These are phyloP conservation scores for Allomyces macrogynus DNA, from an alignment of 192 early-diverging fungal species.

Conservation along the genomic window DNA sequence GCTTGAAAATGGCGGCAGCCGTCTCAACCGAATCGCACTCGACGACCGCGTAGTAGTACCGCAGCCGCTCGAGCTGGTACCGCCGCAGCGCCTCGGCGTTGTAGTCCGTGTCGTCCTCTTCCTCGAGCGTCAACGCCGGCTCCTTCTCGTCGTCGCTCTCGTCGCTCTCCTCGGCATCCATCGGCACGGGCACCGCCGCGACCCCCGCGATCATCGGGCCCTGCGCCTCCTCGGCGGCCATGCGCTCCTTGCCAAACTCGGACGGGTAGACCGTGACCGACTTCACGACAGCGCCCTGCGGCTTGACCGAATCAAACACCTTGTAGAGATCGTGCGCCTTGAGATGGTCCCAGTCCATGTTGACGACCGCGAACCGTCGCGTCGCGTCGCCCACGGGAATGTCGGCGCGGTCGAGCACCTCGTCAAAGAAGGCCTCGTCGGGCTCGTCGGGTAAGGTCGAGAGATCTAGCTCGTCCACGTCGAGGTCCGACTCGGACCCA, in stretches of 20 bases:
- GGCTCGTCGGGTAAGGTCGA: constrained; percentile 13
- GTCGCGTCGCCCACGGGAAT: constrained; percentile 40
- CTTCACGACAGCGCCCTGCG: constrained; percentile 40
- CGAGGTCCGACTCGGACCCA: constrained; percentile 15
- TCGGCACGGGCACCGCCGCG: constrained; percentile 19
- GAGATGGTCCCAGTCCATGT: constrained; percentile 91
- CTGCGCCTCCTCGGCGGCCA: constrained; percentile 43
- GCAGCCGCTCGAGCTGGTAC: constrained; percentile 78
- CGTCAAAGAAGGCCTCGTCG: constrained; percentile 7
- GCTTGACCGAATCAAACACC: constrained; percentile 67
- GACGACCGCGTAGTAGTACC: constrained; percentile 85
- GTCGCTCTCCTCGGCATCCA: constrained; percentile 5
- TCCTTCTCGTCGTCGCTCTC: constrained; percentile 11
- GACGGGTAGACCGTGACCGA: constrained; percentile 72
- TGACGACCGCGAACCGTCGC: constrained; percentile 61
- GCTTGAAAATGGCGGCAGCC: constrained; percentile 51
- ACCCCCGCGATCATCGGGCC: constrained; percentile 53
- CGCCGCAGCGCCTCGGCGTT: constrained; percentile 62
- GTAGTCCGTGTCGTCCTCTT: constrained; percentile 50
- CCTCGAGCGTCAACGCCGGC: constrained; percentile 22
- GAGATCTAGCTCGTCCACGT: constrained; percentile 22
- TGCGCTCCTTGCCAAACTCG: constrained; percentile 64
- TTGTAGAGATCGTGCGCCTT: constrained; percentile 69
- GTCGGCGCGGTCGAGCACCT: constrained; percentile 3
- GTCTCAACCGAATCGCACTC: constrained; percentile 75